These are phyloP conservation scores for Diaporthe amygdali DNA, from an alignment of 2,329 filamentous ascomycete genomes.

Conservation along the genomic window DNA sequence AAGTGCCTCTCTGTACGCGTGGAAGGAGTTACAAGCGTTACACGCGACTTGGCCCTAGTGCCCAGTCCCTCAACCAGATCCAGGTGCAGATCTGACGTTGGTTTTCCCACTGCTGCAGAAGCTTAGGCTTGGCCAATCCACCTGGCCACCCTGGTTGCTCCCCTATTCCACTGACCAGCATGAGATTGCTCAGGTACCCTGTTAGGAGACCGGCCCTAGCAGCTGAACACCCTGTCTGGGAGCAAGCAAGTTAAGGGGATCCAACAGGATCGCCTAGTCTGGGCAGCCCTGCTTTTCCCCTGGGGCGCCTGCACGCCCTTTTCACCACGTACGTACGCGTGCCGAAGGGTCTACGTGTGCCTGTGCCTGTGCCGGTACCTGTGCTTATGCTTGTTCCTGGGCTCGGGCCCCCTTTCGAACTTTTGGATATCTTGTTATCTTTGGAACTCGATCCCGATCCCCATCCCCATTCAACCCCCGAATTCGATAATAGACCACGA, in stretches of 20 bases:
- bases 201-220: neutral
- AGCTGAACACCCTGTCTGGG: neutral
- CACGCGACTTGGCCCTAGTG: neutral
- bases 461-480: neutral
- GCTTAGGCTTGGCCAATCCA: neutral
- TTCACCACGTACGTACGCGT: no score
- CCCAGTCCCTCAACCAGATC: neutral
- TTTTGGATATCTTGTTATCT: conserved; percentile 8
- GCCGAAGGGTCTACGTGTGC: neutral
- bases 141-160: neutral
- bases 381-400: neutral
- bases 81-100: neutral
- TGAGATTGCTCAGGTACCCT: conserved; percentile 4
- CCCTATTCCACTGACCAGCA: conserved; percentile 10
- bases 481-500: conserved; percentile 21
- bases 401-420: conserved; percentile 21
- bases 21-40: neutral
- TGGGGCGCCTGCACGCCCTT: neutral
- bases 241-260: neutral
- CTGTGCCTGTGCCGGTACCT: neutral
- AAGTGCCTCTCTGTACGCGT: neutral
- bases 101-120: neutral
- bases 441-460: neutral
- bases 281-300: no score
- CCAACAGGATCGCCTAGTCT: neutral